A percentile compares a stretch with the other conserved stretches of the same genome.
Evolutionary conservation across 139 green algal genomes (phyloP).

Genomic region (Spirogloea muscicola): DNA sequence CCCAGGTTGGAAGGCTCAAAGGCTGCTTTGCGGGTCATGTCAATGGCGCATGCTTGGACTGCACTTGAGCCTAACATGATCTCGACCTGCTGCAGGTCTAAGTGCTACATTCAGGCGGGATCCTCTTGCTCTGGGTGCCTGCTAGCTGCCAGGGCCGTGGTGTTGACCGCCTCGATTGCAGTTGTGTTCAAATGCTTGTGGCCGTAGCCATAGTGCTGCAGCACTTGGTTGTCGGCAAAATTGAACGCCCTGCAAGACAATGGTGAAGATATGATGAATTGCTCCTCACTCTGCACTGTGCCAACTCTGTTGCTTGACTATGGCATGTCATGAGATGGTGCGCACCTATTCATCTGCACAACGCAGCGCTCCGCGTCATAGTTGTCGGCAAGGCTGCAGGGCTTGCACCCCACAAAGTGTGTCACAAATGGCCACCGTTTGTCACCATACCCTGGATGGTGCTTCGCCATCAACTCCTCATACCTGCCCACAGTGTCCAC

Average conservation of each 20-base stretch:
- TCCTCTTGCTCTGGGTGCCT: too few relatives aligned
- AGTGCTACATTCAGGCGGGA: too few relatives aligned
- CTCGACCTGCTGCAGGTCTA: too few relatives aligned
- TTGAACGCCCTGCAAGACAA: not conserved
- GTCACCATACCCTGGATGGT: slow-evolving; percentile 17
- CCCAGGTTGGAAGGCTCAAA: too few relatives aligned
- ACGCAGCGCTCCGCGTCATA: slow-evolving; percentile 3
- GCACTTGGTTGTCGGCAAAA: slow-evolving; percentile 27
- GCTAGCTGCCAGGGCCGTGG: slow-evolving; percentile 2
- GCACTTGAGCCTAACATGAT: too few relatives aligned
- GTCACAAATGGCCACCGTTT: slow-evolving; percentile 29
- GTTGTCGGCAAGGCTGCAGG: slow-evolving; percentile 1
- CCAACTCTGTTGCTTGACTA: not conserved
- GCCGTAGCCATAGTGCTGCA: slow-evolving; percentile 12
- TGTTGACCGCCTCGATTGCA: slow-evolving; percentile 2
- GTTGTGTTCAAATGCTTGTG: slow-evolving; percentile 17
- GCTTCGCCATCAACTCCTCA: slow-evolving; percentile 23
- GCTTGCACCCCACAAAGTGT: slow-evolving; percentile 33
- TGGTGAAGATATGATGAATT: not conserved
- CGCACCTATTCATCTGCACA: slow-evolving; percentile 23
- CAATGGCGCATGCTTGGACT: too few relatives aligned
- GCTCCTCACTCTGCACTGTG: not conserved
- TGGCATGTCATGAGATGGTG: too few relatives aligned
- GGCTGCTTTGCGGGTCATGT: too few relatives aligned
- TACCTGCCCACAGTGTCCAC: too few relatives aligned